Base-by-base conservation (phyloP, 2,329 filamentous ascomycete genomes). In the Nigrospora oryzae region DNA sequence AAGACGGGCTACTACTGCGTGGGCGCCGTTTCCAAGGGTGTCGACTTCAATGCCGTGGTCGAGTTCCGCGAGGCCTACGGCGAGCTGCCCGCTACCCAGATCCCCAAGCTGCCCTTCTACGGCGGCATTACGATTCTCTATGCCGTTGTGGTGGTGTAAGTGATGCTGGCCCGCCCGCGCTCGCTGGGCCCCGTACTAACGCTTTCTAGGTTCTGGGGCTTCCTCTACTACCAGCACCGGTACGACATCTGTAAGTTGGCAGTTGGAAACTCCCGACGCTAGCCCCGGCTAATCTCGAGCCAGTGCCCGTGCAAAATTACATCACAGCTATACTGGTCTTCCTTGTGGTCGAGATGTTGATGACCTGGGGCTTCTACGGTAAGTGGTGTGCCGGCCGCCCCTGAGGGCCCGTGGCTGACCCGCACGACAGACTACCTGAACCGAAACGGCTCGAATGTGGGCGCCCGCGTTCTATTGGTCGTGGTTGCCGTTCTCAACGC, bases 361-460 rank as follows among this genome's bases (percentile, higher is more conserved):
- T 97, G 79, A 98, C 93, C 2, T 98, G 93, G 93, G 89, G 89
- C 37, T 98, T 95, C 70, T 98, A 97, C 64, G 83, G 83, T 86
- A 70, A 48, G 73, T 49, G 4, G 23, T 10, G 23, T 28, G 23
- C 23, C 2, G 5, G 10, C 2, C 23, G 23, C 23, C 23, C 23
- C 23, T 28, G 23, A 28, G 23, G 5, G 23, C 23, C 23, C 23
- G 2, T 28, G 7, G 41, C 68, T 75, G 58, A 75, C 49, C 49
- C 32, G 15, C 19, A 40, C 15, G 13, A 28, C 49, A 86, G 93
- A 98, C 67, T 97, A 87, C 63, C 81, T 95, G 61, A 98, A 98
- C 64, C 79, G 85, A 35, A 81, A 95, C 59, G 93, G 93, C 36
- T 81, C 88, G 43, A 95, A 89, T 59, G 63, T 84, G 3, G 83